These are phyloP conservation scores for Calonectria honghensis DNA, from an alignment of 2,329 filamentous ascomycete species.

Conservation along the genomic window DNA sequence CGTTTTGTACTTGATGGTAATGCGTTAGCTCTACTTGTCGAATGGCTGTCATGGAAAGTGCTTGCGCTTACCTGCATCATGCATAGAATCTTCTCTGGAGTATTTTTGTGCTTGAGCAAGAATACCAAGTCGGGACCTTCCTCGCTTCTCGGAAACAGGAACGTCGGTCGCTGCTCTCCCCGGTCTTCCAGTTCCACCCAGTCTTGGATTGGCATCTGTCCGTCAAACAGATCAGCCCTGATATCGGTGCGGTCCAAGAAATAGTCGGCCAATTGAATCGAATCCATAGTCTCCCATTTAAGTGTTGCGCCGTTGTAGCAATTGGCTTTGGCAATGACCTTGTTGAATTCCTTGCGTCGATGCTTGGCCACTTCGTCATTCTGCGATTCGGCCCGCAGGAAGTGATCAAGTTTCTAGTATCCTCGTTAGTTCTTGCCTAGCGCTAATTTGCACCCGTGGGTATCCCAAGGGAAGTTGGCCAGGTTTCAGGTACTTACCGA, in stretches of 20 bases:
- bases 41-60: accelerated
- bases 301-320: background rate
- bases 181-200: background rate
- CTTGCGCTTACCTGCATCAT: conserved; percentile 1
- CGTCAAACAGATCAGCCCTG: background rate
- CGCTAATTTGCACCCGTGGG: too few species aligned
- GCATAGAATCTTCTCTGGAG: background rate
- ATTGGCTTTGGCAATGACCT: background rate
- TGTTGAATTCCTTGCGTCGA: conserved; percentile 4
- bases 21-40: background rate
- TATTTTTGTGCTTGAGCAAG: background rate
- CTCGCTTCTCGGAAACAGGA: conserved; percentile 1
- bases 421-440: background rate
- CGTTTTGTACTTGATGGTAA: background rate
- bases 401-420: background rate
- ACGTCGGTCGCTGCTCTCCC: conserved; percentile 1
- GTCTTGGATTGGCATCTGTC: background rate
- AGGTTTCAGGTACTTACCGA: background rate
- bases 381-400: background rate
- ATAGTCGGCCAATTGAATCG: background rate
- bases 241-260: background rate
- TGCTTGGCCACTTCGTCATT: background rate
- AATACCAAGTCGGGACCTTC: background rate
- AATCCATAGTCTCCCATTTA: background rate
- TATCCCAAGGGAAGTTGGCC: too few species aligned